phyloP scores from a whole-genome alignment of 202 grass and related monocot genomes.

The Zoysia matrella region DNA sequence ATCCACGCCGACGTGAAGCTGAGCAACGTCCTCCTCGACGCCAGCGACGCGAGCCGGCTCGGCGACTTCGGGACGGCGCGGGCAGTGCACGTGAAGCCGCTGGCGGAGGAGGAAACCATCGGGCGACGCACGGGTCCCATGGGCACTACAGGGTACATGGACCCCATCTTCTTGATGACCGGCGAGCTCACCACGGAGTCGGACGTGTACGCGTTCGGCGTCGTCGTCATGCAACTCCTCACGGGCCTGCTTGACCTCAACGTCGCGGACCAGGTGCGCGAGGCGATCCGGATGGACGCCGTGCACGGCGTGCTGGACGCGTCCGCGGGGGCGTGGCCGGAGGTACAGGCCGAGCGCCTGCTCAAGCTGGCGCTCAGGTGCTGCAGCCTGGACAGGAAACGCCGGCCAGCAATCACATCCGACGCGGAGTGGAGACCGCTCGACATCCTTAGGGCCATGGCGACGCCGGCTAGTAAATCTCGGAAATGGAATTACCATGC shows the following conservation, averaged over 20 bases:
- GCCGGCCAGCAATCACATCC: conserved; percentile 52
- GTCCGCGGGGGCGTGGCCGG: conserved; percentile 56
- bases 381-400: conserved; percentile 52
- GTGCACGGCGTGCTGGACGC: conserved; percentile 52
- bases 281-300: conserved; percentile 35
- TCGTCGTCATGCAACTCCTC: conserved; percentile 63
- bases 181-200: conserved; percentile 69
- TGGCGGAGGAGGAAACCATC: conserved; percentile 51
- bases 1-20: conserved; percentile 78
- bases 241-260: conserved; percentile 54
- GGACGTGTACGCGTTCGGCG: conserved; percentile 66
- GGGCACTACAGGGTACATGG: conserved; percentile 63
- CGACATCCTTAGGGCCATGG: conserved; percentile 46
- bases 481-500: conserved; percentile 43
- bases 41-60: conserved; percentile 42
- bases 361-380: conserved; percentile 53
- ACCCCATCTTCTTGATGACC: conserved; percentile 62
- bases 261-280: conserved; percentile 48
- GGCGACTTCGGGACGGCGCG: conserved; percentile 70
- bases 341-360: conserved; percentile 49
- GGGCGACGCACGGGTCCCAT: conserved; percentile 58
- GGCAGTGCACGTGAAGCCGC: conserved; percentile 48
- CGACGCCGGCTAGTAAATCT: conserved; percentile 15
- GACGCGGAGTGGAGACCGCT: conserved; percentile 57
- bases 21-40: conserved; percentile 65